Percentiles rank a stretch among this genome's conserved stretches.
These are phyloP conservation scores for Helichrysum umbraculigerum DNA, from an alignment of 129 eudicot species.

Conservation along the genomic window DNA sequence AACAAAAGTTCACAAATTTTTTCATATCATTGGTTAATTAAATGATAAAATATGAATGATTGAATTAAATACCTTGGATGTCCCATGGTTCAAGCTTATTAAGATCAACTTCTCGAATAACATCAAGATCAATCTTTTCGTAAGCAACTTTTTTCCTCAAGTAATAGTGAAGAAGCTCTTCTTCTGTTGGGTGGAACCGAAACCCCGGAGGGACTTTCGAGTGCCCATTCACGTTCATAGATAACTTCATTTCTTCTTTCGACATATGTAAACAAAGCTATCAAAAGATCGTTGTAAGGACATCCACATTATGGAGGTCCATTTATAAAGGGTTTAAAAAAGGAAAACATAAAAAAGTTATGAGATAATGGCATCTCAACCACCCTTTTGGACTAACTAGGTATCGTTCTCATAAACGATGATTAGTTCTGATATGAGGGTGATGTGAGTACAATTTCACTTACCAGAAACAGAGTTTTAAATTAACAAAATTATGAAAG, in stretches of 20 bases:
- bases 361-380: conserved; percentile 37
- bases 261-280: not conserved
- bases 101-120: conserved; percentile 63
- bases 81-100: conserved; percentile 78
- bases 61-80: conserved; percentile 45
- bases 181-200: conserved; percentile 71
- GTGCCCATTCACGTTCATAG: conserved; percentile 48
- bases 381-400: conserved; percentile 20
- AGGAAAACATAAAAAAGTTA: conserved; percentile 34
- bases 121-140: conserved; percentile 65
- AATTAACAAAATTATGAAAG: conserved; percentile 6
- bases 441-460: conserved; percentile 8
- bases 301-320: conserved; percentile 25
- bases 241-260: conserved; percentile 36
- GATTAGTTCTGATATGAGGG: conserved; percentile 3
- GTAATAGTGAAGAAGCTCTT: conserved; percentile 60
- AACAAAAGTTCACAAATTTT: not conserved
- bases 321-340: conserved; percentile 18
- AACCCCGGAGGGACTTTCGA: conserved; percentile 68
- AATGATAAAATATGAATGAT: too few species aligned
- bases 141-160: conserved; percentile 55
- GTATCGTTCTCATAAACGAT: conserved; percentile 10
- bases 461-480: conserved; percentile 19
- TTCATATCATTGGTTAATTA: not conserved
- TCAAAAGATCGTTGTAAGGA: conserved; percentile 21